Percentiles rank a stretch among this genome's conserved stretches.
These are phyloP conservation scores for Pulveroboletus ravenelii DNA, from an alignment of 768 basidiomycete genomes.

Conservation along the genomic window DNA sequence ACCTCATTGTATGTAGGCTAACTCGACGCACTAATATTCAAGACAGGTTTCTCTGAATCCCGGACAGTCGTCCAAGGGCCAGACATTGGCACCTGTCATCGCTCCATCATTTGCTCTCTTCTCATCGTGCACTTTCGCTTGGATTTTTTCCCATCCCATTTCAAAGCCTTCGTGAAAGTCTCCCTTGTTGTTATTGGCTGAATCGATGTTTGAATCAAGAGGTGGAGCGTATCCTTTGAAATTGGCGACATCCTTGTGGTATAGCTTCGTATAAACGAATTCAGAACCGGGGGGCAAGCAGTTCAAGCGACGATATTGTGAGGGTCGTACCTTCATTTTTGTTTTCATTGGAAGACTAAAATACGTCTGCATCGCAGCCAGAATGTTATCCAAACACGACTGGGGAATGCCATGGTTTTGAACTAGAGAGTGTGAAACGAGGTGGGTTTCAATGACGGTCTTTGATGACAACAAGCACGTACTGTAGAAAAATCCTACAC, in stretches of 20 bases:
- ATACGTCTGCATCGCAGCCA: conserved; percentile 53
- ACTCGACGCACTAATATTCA: conserved; percentile 56
- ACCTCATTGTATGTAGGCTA: conserved; percentile 13
- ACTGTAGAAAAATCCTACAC: conserved; percentile 87
- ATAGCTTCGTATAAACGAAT: conserved; percentile 41
- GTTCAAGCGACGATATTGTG: not conserved
- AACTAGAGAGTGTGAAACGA: conserved; percentile 40
- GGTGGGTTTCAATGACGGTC: not conserved
- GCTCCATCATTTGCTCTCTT: conserved; percentile 41
- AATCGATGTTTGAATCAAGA: conserved; percentile 70
- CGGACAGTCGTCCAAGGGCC: conserved; percentile 61
- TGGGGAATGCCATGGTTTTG: conserved; percentile 72
- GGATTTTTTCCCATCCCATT: conserved; percentile 64
- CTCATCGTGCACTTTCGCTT: conserved; percentile 23
- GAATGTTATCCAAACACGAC: conserved; percentile 38
- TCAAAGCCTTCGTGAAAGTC: conserved; percentile 92
- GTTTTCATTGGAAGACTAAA: conserved; percentile 58
- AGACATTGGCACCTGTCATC: conserved; percentile 72
- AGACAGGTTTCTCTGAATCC: conserved; percentile 58
- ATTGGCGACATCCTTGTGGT: conserved; percentile 59
- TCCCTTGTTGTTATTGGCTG: conserved; percentile 57
- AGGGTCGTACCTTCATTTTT: conserved; percentile 57
- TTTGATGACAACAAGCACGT: conserved; percentile 5
- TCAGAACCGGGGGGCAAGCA: not conserved
- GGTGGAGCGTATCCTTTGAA: conserved; percentile 77